These are phyloP conservation scores for Anacardium occidentale DNA, from an alignment of 345 rosid species.

Conservation along the genomic window DNA sequence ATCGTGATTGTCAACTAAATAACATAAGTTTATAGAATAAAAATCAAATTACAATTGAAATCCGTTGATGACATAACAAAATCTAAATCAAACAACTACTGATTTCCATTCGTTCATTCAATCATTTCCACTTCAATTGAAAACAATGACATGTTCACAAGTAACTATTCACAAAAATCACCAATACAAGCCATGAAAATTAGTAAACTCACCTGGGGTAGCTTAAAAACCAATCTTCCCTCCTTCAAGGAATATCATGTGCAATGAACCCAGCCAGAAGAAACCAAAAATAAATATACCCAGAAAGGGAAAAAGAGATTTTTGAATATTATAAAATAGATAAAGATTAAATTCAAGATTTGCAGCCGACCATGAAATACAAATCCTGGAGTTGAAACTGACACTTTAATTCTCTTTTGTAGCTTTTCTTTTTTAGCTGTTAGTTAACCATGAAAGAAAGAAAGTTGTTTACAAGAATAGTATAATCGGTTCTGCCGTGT, in stretches of 20 bases:
- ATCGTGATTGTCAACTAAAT: background rate
- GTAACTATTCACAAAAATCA: background rate
- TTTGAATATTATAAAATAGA: background rate
- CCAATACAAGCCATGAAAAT: background rate
- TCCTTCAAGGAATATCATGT: slow-evolving; percentile 1
- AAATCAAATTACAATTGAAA: background rate
- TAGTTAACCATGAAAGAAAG: background rate
- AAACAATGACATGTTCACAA: background rate
- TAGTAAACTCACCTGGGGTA: background rate
- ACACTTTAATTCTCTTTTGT: background rate
- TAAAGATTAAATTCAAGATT: background rate
- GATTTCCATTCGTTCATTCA: background rate
- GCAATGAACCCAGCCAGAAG: slow-evolving; percentile 10
- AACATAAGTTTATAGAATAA: background rate
- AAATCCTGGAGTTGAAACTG: background rate
- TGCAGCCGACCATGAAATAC: slow-evolving; percentile 1
- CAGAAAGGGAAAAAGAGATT: no score
- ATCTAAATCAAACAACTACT: background rate
- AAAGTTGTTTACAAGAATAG: background rate
- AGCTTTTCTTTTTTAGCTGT: background rate
- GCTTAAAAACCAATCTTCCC: background rate
- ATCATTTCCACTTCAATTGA: background rate
- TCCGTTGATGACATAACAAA: background rate
- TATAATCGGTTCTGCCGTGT: background rate
- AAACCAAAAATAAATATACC: background rate